Conservation (phyloP, 2,329 filamentous ascomycete species). For the Ceratocystis ficicola region DNA sequence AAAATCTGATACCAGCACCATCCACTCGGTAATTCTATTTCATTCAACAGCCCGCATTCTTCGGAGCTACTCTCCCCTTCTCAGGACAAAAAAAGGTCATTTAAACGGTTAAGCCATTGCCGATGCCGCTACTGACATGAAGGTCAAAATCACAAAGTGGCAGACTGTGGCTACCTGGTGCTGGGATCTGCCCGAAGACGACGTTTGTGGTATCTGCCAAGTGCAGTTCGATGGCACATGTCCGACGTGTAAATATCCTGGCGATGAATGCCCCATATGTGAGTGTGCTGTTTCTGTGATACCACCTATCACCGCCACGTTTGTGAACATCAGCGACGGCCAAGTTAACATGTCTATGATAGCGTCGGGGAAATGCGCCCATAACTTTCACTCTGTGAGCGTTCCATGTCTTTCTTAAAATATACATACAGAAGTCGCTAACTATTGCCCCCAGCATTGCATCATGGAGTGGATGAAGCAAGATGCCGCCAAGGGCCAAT, state of each 20-base stretch:
- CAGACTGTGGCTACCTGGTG: slow-evolving; percentile 91
- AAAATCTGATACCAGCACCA: background rate
- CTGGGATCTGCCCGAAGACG: slow-evolving; percentile 94
- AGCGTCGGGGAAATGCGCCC: slow-evolving; percentile 95
- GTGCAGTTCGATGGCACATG: slow-evolving; percentile 97
- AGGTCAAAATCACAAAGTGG: slow-evolving; percentile 89
- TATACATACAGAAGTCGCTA: slow-evolving; percentile 23
- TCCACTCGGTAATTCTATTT: no score
- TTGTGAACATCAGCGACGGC: slow-evolving; percentile 14
- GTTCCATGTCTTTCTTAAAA: background rate
- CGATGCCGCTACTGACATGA: slow-evolving; percentile 49
- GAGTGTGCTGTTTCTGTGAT: slow-evolving; percentile 31
- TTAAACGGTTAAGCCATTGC: no score
- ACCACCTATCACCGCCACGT: background rate
- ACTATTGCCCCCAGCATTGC: slow-evolving; percentile 55
- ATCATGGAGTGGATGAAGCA: slow-evolving; percentile 94
- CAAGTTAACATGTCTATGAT: slow-evolving; percentile 4
- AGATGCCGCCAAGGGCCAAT: slow-evolving; percentile 83
- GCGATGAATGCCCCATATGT: slow-evolving; percentile 89
- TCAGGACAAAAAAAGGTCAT: background rate
- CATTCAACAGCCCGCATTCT: no score
- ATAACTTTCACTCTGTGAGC: slow-evolving; percentile 91
- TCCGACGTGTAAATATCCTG: slow-evolving; percentile 94
- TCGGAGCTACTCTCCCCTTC: no score
- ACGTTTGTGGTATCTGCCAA: slow-evolving; percentile 96